These are phyloP conservation scores for Petunia hybrid DNA, from an alignment of 305 asterid genomes.

Conservation along the genomic window DNA sequence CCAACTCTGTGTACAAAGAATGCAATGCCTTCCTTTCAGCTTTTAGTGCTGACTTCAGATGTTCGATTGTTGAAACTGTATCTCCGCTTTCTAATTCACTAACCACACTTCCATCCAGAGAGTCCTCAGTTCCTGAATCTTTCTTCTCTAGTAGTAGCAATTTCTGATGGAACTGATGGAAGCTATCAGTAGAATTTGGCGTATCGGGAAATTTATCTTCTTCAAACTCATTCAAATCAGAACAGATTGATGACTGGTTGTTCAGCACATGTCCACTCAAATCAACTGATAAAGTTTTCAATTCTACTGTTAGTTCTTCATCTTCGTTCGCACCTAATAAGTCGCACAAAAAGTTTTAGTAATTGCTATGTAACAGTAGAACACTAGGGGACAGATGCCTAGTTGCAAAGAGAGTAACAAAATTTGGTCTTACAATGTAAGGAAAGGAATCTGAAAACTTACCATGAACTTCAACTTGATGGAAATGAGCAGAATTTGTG, in stretches of 20 bases:
- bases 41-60: slow-evolving; percentile 64
- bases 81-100: slow-evolving; percentile 80
- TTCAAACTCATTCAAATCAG: slow-evolving; percentile 48
- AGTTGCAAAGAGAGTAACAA: background rate
- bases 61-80: slow-evolving; percentile 57
- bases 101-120: slow-evolving; percentile 79
- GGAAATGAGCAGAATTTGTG: slow-evolving; percentile 42
- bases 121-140: slow-evolving; percentile 75
- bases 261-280: slow-evolving; percentile 41
- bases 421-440: background rate
- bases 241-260: slow-evolving; percentile 38
- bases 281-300: slow-evolving; percentile 48
- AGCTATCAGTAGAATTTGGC: slow-evolving; percentile 67
- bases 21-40: slow-evolving; percentile 70
- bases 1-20: slow-evolving; percentile 73
- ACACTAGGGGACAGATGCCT: background rate
- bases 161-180: slow-evolving; percentile 65
- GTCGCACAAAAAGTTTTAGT: slow-evolving; percentile 21
- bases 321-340: slow-evolving; percentile 47
- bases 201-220: slow-evolving; percentile 82
- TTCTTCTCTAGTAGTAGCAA: slow-evolving; percentile 60
- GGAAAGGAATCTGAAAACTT: slow-evolving; percentile 34
- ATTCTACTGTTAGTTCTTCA: slow-evolving; percentile 52
- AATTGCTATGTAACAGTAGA: too few species aligned
- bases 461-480: slow-evolving; percentile 54